Percentiles rank a stretch among this genome's conserved stretches.
phyloP scores from a whole-genome alignment of 345 rosid species.

The Turritis glabra region DNA sequence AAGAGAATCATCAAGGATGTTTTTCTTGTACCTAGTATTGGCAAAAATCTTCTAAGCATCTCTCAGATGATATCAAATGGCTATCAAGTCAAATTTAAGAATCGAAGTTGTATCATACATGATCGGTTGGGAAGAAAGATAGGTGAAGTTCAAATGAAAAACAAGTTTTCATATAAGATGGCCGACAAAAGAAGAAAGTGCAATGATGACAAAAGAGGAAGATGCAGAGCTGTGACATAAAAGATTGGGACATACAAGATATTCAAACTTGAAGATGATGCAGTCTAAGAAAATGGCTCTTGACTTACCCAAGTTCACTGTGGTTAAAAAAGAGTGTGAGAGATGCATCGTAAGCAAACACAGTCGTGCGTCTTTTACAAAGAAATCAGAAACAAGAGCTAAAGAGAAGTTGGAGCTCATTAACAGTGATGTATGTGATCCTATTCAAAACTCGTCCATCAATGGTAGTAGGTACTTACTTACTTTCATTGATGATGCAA shows the following conservation, averaged over 20 bases:
- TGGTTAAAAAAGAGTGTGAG: neutral
- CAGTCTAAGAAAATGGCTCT: neutral
- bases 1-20: neutral
- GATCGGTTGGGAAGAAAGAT: neutral
- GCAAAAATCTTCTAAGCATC: neutral
- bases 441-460: neutral
- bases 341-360: neutral
- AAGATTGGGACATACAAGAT: neutral
- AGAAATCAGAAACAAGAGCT: neutral
- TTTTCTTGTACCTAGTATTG: neutral
- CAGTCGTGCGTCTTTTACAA: neutral
- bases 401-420: neutral
- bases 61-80: neutral
- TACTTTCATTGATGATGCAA: neutral
- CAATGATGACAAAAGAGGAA: neutral
- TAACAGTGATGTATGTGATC: neutral
- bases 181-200: neutral
- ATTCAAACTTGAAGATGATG: neutral
- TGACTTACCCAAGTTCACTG: neutral
- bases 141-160: neutral
- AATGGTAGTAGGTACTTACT: neutral
- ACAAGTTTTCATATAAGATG: neutral
- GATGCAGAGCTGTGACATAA: neutral
- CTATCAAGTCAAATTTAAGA: neutral
- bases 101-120: neutral